A percentile compares a stretch with the other conserved stretches of the same genome.
Conservation (phyloP, 2,329 filamentous ascomycete genomes). For the Cryoendolithus antarcticus region DNA sequence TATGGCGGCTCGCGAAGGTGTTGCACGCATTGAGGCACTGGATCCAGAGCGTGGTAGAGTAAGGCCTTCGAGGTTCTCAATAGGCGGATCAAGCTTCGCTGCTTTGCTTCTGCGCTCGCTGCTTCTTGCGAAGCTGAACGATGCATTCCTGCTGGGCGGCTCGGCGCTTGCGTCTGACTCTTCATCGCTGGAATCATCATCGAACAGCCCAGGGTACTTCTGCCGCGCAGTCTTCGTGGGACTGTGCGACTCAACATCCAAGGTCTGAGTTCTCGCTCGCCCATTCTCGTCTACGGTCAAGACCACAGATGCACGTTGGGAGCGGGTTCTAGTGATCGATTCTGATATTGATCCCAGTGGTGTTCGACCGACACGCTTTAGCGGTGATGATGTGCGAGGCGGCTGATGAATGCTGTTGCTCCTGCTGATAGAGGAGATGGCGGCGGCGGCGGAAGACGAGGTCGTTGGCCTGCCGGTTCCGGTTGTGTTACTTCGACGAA, state of each 20-base stretch:
- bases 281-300: constrained; percentile 35
- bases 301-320: constrained; percentile 31
- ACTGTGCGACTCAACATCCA: constrained; percentile 18
- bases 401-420: constrained; percentile 23
- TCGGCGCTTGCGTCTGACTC: constrained; percentile 16
- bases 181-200: constrained; percentile 23
- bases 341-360: constrained; percentile 36
- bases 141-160: constrained; percentile 17
- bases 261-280: constrained; percentile 35
- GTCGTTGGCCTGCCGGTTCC: constrained; percentile 16
- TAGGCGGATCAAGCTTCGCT: constrained; percentile 21
- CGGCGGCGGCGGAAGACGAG: constrained; percentile 2
- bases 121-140: constrained; percentile 18
- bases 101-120: constrained; percentile 19
- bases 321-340: constrained; percentile 20
- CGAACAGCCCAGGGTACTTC: constrained; percentile 35
- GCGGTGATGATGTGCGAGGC: constrained; percentile 33
- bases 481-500: constrained; percentile 37
- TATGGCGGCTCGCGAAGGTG: constrained; percentile 24
- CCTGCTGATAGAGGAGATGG: constrained; percentile 8
- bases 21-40: constrained; percentile 18
- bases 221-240: constrained; percentile 24
- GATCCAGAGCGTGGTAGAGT: constrained; percentile 22
- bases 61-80: constrained; percentile 24
- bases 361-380: constrained; percentile 31